Evolutionary conservation across 768 basidiomycete species (phyloP).

Genomic region (Postia placenta): DNA sequence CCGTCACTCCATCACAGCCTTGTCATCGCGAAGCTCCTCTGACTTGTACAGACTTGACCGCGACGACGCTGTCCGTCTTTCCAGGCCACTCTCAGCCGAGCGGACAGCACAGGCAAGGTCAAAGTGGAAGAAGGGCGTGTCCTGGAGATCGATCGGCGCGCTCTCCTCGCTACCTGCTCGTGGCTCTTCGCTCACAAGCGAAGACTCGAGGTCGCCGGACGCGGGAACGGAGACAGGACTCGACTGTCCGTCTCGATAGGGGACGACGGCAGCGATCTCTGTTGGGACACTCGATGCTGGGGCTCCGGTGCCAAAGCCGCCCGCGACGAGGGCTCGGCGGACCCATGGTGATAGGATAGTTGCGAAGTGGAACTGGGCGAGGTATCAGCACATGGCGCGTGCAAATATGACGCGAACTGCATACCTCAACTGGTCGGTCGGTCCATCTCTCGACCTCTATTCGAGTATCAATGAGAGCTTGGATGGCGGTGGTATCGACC

Average conservation of each 20-base stretch:
- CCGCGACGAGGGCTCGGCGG: slow-evolving; percentile 80
- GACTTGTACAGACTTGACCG: slow-evolving; percentile 8
- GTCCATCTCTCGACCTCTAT: slow-evolving; percentile 86
- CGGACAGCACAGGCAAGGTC: slow-evolving; percentile 70
- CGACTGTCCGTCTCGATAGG: slow-evolving; percentile 41
- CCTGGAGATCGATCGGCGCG: slow-evolving; percentile 36
- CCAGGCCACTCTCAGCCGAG: slow-evolving; percentile 47
- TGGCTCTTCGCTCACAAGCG: slow-evolving; percentile 3
- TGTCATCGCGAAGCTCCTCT: not conserved
- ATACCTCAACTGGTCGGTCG: slow-evolving; percentile 65
- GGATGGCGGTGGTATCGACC: slow-evolving; percentile 88
- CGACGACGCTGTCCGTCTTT: not conserved
- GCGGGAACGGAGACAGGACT: not conserved
- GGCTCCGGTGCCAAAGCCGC: slow-evolving; percentile 80
- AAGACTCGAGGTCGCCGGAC: slow-evolving; percentile 7
- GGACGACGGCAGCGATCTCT: slow-evolving; percentile 78
- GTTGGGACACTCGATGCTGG: slow-evolving; percentile 32
- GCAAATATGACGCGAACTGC: slow-evolving; percentile 11
- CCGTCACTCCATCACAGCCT: not conserved
- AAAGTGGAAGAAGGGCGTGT: slow-evolving; percentile 89
- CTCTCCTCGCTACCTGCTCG: slow-evolving; percentile 8
- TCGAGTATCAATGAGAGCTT: slow-evolving; percentile 86
- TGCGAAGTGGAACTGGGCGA: slow-evolving; percentile 86
- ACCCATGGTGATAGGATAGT: slow-evolving; percentile 92
- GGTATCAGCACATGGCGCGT: not conserved